Evolutionary conservation across 352 stramenopile genomes (phyloP), one percentile per base, ranked within the genome.

Genomic region (Phytophthora colocasiae): DNA sequence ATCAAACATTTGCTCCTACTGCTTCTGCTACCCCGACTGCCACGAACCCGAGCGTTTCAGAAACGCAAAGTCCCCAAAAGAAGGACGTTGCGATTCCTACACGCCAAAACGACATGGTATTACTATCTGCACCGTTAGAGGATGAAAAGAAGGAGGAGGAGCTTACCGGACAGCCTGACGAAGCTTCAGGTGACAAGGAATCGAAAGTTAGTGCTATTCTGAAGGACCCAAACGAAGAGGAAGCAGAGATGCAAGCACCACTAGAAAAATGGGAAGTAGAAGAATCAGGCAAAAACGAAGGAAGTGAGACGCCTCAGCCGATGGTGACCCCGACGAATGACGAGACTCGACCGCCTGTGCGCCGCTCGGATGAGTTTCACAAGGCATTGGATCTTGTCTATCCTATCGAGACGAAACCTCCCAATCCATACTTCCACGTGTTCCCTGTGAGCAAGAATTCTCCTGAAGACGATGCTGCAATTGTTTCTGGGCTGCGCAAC

Each of bases 351-450:
- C 15, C 57, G 1, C 63, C 52, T 45, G 52, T 73, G 34, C 57
- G 57, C 7, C 68, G 44, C 22, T 75, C 61, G 8, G 11, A 55
- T 1, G 54, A 63, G 2, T 71, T 76, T 17, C 26, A 43, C 6
- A 65, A 75, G 26, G 58, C 48, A 19, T 31, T 76, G 44, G 47
- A 66, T 44, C 49, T 78, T 9, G 71, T 77, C 34, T 38, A 66
- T 39, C 51, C 54, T 45, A 45, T 41, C 12, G 40, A 66, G 32
- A 72, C 44, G 10, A 69, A 64, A n/a, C 22, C 68, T 11, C 52
- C 59, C 5, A 69, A 66, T 19, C 47, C 64, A 22, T 58, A 75
- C 17, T 69, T 76, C 24, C 52, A 71, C 40, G 58, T 74, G 15
- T 67, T 67, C 22, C 60, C 54, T 12, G 48, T 71, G 4, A 66